phyloP scores from a whole-genome alignment of 2,329 filamentous ascomycete genomes.

The Colletotrichum falcatum region DNA sequence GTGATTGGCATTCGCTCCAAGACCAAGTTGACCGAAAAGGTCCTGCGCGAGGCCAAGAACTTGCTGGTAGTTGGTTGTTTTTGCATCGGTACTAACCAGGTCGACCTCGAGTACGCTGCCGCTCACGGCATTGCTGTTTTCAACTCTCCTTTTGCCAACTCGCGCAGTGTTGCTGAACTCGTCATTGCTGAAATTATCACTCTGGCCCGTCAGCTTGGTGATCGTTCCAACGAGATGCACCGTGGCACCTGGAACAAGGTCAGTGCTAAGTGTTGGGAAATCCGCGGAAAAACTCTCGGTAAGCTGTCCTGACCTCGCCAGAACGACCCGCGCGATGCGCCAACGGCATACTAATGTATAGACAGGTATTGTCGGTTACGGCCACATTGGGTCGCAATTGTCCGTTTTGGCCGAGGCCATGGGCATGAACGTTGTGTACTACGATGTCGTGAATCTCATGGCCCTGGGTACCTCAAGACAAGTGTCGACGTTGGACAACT shows the following conservation, averaged over 20 bases:
- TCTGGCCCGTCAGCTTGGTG: constrained; percentile 90
- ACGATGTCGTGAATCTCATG: constrained; percentile 95
- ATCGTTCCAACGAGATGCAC: constrained; percentile 95
- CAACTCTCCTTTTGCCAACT: constrained; percentile 99
- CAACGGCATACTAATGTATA: constrained; percentile 18
- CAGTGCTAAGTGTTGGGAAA: constrained; percentile 96
- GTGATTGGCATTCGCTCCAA: constrained; percentile 99
- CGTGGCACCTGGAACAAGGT: constrained; percentile 98
- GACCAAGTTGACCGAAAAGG: constrained; percentile 89
- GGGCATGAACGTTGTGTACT: constrained; percentile 99
- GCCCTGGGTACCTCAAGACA: constrained; percentile 89
- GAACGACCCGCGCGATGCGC: background rate
- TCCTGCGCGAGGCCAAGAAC: constrained; percentile 91
- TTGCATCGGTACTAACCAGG: constrained; percentile 98
- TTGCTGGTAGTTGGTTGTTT: constrained; percentile 97
- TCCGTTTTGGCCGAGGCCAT: constrained; percentile 96
- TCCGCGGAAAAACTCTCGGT: constrained; percentile 96
- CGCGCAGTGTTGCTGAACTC: constrained; percentile 93
- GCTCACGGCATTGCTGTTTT: constrained; percentile 93
- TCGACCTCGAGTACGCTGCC: constrained; percentile 86
- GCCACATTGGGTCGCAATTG: constrained; percentile 95
- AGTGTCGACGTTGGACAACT: constrained; percentile 79
- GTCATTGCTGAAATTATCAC: constrained; percentile 95
- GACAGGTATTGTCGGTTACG: constrained; percentile 90
- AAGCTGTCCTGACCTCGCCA: constrained; percentile 44